Percentiles rank a stretch among this genome's conserved stretches.
phyloP scores from a whole-genome alignment of 106 monocot species.

The Gastrodia elata region DNA sequence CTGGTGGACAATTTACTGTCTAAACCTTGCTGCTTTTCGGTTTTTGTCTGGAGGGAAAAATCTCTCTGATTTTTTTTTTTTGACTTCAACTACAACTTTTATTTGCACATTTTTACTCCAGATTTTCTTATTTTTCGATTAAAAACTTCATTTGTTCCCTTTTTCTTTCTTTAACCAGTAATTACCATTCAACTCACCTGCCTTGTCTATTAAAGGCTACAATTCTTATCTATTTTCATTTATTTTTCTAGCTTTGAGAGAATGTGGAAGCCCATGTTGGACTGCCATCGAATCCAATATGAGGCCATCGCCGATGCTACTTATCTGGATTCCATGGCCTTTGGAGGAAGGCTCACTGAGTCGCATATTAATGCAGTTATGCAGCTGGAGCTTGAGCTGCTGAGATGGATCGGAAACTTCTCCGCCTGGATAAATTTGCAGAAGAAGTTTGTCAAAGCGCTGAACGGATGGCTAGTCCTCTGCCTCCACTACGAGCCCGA shows the following conservation, averaged over 20 bases:
- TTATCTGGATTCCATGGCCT: conserved; percentile 30
- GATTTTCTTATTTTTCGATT: too few relatives aligned
- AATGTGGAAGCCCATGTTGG: conserved; percentile 50
- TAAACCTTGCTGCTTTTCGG: too few relatives aligned
- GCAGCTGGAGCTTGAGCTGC: conserved; percentile 56
- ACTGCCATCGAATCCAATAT: conserved; percentile 39
- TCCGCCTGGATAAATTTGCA: conserved; percentile 59
- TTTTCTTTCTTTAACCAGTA: not conserved
- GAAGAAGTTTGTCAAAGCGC: conserved; percentile 46
- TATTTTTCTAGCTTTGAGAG: conserved; percentile 26
- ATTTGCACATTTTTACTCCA: too few relatives aligned
- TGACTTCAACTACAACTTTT: too few relatives aligned
- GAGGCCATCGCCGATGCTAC: conserved; percentile 33
- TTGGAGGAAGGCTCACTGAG: conserved; percentile 19
- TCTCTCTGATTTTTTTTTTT: too few relatives aligned
- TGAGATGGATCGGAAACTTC: conserved; percentile 61
- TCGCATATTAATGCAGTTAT: conserved; percentile 21
- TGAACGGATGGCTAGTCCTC: conserved; percentile 69
- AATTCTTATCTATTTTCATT: not conserved
- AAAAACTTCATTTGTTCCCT: too few relatives aligned
- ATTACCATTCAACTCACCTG: not conserved
- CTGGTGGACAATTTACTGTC: too few relatives aligned
- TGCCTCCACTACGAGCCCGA: conserved; percentile 50
- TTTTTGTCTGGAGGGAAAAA: too few relatives aligned
- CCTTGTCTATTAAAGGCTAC: not conserved